Evolutionary conservation across 345 rosid genomes (phyloP), one percentile per base, ranked within the genome.

Genomic region (Boechera divaricarpa): DNA sequence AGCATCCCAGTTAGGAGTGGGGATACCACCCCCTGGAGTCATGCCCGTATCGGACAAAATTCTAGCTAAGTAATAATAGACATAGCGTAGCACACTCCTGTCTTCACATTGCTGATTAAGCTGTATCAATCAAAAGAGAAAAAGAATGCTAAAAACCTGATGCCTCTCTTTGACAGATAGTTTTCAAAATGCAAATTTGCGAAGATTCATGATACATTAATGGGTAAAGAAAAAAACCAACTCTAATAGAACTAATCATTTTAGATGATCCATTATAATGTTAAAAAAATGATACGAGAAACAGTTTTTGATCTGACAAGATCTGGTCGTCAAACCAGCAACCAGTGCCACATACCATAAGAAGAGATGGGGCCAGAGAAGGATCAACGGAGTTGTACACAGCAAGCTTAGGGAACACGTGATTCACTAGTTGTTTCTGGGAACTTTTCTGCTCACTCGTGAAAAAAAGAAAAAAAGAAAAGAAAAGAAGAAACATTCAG

Each of bases 1-100:
- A 53, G 99, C 99, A 86, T 96, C 99, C 99, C 99, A 96, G 74
- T 96, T 96, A 48, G 99, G 99, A 63, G 99, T 96, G 29, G 99
- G 99, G 53, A 96, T 93, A 52, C 99, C 99, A 77, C 99, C 99
- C 53, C 98, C 99, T 35, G 96, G 86, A 85, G 85, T 95, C 77
- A 90, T 77, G 70, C 97, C 96, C 61, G 89, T 84, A 73, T 93
- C 99, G 2, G 99, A 87, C 77, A 95, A 81, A 73, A 93, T 95
- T 80, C 99, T 90, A 58, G 98, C 99, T 89, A 95, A 82, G 87
- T 93, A 93, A 82, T 95, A 95, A 82, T 93, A 95, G n/a, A 95
- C 98, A 82, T 95, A 95, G 33, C 99, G 97, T 32, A 91, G 88
- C 62, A 95, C 89, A 80, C 73, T 93, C 86, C 90, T 85, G 72